phyloP scores from a whole-genome alignment of 2,329 filamentous ascomycete species.

The Penicillium sp. region DNA sequence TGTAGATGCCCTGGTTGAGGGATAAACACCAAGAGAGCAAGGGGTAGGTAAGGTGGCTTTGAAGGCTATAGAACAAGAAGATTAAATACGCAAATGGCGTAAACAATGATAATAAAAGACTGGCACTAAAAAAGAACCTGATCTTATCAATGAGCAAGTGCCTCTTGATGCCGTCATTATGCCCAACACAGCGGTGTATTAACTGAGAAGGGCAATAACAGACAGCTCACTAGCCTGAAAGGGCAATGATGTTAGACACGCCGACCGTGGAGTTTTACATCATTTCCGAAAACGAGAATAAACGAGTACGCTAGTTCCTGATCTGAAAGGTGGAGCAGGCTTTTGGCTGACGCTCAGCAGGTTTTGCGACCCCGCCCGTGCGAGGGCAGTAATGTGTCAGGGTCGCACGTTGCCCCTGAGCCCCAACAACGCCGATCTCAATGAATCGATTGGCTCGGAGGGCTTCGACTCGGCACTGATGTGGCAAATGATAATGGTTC shows the following conservation, averaged over 20 bases:
- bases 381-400: neutral
- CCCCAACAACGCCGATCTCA: neutral
- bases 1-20: neutral
- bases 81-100: neutral
- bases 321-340: conserved; percentile 1
- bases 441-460: neutral
- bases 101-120: neutral
- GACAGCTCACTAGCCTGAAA: neutral
- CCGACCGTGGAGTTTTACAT: neutral
- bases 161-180: conserved; percentile 3
- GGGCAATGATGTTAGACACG: neutral
- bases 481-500: too few species aligned
- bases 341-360: neutral
- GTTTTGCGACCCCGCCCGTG: neutral
- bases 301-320: conserved; percentile 4
- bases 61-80: neutral
- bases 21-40: neutral
- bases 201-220: conserved; percentile 4
- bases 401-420: neutral
- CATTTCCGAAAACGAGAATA: neutral
- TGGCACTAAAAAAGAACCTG: neutral
- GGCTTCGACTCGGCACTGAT: neutral
- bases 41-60: too few species aligned
- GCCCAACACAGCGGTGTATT: neutral
- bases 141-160: neutral